Conservation (phyloP, 805 yeast species). For the Scheffersomyces amazonensis region DNA sequence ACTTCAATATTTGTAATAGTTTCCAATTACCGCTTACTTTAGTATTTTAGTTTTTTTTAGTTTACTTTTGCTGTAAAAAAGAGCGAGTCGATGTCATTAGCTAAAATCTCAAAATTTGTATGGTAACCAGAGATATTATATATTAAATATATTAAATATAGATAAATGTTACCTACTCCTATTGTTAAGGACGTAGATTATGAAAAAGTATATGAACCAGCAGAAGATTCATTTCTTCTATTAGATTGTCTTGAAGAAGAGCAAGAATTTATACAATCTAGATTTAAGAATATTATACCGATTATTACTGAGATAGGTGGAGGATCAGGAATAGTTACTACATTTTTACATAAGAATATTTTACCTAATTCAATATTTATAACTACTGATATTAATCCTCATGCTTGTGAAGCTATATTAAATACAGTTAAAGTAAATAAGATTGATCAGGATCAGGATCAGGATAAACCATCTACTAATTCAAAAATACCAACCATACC, state of each 20-base stretch:
- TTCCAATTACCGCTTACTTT: too few species aligned
- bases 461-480: neutral
- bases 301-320: constrained; percentile 82
- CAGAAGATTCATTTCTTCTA: constrained; percentile 86
- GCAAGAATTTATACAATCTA: constrained; percentile 24
- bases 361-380: constrained; percentile 50
- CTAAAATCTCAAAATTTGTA: too few species aligned
- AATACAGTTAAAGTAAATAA: constrained; percentile 20
- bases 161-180: constrained; percentile 79
- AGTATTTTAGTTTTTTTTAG: too few species aligned
- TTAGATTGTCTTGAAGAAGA: constrained; percentile 78
- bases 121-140: too few species aligned
- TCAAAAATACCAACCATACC: neutral
- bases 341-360: constrained; percentile 65
- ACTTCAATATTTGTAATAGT: too few species aligned
- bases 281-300: constrained; percentile 31
- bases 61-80: neutral
- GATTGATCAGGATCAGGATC: constrained; percentile 2
- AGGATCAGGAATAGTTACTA: constrained; percentile 86
- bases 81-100: too few species aligned
- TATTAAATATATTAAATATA: too few species aligned
- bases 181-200: constrained; percentile 50
- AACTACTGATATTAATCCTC: constrained; percentile 79
- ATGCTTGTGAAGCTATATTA: constrained; percentile 55
- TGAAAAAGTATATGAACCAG: constrained; percentile 87